Conservation (phyloP, 306 rosid genomes). For the Malus fusca region DNA sequence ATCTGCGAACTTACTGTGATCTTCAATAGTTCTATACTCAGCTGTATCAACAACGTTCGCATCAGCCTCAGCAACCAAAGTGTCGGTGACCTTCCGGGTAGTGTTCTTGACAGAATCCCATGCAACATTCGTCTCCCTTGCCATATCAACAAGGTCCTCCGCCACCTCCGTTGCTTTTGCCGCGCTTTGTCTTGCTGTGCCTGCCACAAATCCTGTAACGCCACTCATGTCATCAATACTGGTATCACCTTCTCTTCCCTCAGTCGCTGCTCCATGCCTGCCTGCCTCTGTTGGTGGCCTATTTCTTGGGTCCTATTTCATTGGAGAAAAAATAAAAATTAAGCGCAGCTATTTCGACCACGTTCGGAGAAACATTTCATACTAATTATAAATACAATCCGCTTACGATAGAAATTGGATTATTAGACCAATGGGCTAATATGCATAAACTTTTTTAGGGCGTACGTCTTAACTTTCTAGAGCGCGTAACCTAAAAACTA, state of each 20-base stretch:
- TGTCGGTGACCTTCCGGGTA: conserved; percentile 19
- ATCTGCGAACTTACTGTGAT: not conserved
- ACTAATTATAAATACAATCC: too few species aligned
- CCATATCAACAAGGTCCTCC: conserved; percentile 23
- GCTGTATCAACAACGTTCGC: conserved; percentile 47
- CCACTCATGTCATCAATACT: conserved; percentile 2
- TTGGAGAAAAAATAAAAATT: not conserved
- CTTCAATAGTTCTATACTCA: conserved; percentile 50
- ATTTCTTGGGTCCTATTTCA: not conserved
- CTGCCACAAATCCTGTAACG: conserved; percentile 5
- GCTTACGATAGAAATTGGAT: too few species aligned
- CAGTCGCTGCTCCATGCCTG: not conserved
- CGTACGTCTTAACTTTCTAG: too few species aligned
- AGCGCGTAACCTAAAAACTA: too few species aligned
- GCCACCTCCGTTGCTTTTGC: conserved; percentile 19
- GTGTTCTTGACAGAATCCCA: conserved; percentile 40
- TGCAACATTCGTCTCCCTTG: conserved; percentile 39
- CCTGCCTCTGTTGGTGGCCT: not conserved
- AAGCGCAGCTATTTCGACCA: not conserved
- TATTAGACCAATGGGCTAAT: too few species aligned
- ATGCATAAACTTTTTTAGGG: too few species aligned
- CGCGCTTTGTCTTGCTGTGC: conserved; percentile 23
- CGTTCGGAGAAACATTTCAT: too few species aligned
- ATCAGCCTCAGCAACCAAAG: conserved; percentile 50
- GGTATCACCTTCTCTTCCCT: not conserved